These are phyloP conservation scores for Filobasidium uniguttulatum DNA, from an alignment of 1,284 basidiomycete species.

Conservation along the genomic window DNA sequence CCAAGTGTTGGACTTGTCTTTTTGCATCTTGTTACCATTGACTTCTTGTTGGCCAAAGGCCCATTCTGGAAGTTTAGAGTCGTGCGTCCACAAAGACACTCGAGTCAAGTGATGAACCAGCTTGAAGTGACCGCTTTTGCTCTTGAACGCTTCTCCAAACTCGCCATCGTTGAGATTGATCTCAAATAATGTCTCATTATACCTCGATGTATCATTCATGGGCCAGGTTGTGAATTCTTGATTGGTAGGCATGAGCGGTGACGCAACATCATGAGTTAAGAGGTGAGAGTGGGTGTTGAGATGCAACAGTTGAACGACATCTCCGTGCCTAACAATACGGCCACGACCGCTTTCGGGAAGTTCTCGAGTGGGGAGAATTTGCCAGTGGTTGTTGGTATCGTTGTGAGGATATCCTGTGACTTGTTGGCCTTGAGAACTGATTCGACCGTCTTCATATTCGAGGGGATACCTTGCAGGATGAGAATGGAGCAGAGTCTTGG, in stretches of 20 bases:
- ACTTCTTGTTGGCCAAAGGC: constrained; percentile 93
- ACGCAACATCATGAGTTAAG: constrained; percentile 93
- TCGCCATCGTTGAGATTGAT: constrained; percentile 56
- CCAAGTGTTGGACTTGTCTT: constrained; percentile 76
- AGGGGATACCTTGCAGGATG: constrained; percentile 81
- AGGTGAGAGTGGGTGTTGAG: constrained; percentile 69
- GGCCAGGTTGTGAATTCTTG: constrained; percentile 92
- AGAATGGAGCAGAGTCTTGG: constrained; percentile 86
- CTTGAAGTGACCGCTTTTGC: constrained; percentile 79
- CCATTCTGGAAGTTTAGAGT: constrained; percentile 80
- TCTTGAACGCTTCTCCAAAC: constrained; percentile 71
- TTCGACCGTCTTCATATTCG: constrained; percentile 88
- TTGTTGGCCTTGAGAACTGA: constrained; percentile 95
- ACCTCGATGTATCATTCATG: constrained; percentile 50
- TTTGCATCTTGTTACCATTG: constrained; percentile 88
- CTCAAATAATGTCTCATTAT: constrained; percentile 79
- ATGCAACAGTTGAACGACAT: constrained; percentile 79
- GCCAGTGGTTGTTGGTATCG: constrained; percentile 92
- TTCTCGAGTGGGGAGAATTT: constrained; percentile 82
- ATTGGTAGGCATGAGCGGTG: constrained; percentile 91
- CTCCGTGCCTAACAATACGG: constrained; percentile 74
- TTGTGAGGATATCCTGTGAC: constrained; percentile 94
- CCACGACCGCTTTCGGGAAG: constrained; percentile 78
- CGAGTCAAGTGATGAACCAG: constrained; percentile 77
- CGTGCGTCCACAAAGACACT: constrained; percentile 88